phyloP scores from a whole-genome alignment of 2,329 filamentous ascomycete species.

The Ophiocordyceps robertsii region DNA sequence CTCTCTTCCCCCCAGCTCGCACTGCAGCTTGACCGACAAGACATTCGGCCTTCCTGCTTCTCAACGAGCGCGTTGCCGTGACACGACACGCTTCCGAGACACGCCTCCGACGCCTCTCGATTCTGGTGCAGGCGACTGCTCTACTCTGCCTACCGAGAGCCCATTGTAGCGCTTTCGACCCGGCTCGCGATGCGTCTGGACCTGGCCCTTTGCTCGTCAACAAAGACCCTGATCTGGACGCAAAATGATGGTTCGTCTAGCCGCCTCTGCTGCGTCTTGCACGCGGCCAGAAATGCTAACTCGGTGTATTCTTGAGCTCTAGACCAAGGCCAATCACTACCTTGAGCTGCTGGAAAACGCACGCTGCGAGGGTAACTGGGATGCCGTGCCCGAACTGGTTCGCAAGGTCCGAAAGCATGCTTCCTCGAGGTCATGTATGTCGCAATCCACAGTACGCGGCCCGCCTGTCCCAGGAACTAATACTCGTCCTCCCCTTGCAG shows the following conservation, averaged over 20 bases:
- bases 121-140: no score
- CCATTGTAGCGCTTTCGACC: no score
- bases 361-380: slow-evolving; percentile 80
- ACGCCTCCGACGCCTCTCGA: no score
- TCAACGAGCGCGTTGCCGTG: not conserved
- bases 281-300: slow-evolving; percentile 9
- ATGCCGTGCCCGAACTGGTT: slow-evolving; percentile 72
- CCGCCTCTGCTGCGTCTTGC: not conserved
- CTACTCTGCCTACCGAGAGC: no score
- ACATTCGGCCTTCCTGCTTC: not conserved
- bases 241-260: slow-evolving; percentile 23
- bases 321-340: slow-evolving; percentile 71
- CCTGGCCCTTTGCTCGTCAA: slow-evolving; percentile 5
- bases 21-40: not conserved
- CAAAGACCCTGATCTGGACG: slow-evolving; percentile 14
- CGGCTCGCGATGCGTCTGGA: slow-evolving; percentile 8
- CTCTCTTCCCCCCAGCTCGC: not conserved
- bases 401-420: slow-evolving; percentile 93
- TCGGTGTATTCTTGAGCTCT: slow-evolving; percentile 1
- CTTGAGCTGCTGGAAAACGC: slow-evolving; percentile 71
- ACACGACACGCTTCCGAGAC: not conserved
- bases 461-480: not conserved
- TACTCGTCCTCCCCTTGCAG: slow-evolving; percentile 22
- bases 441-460: not conserved
- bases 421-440: slow-evolving; percentile 68